Base-by-base conservation (phyloP, 2,329 filamentous ascomycete species). In the Stachybotrys chartarum region DNA sequence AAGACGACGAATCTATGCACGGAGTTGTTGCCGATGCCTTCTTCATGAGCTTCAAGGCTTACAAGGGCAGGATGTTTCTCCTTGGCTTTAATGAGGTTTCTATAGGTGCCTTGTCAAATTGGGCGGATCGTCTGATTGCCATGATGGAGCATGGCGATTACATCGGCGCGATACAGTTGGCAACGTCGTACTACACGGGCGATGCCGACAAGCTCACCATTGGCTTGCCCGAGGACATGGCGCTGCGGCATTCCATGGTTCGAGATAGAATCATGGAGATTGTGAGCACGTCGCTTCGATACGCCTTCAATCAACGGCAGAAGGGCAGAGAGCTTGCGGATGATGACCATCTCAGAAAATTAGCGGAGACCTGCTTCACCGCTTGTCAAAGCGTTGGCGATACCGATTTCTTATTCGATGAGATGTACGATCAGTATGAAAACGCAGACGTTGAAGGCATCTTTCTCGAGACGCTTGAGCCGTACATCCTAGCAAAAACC, bases 81-180 rank as follows among this genome's bases (percentile, higher is more conserved):
- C 78, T 99, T 8, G 92, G 94, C n/a, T 92, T 93, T 73, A 94
- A 93, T 66, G 93, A 97, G 66, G 78, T 97, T 46, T 90, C 91
- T 0, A 90, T 97, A 51, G 94, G 94, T 2, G 89, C 88, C 5
- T 74, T 99, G 39, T 97, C 94, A 0, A 99, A 99, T 63, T 99
- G 94, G 94, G 93, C 94, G 3, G 94, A 99, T 70, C 82, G 94
- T 46, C 77, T 99, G 17, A 85, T 97, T 61, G 92, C 93, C 0
- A 78, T 97, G 62, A 97, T 99, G 90, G 92, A 97, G 68, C 84
- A 91, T 55, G 94, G 94, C n/a, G 91, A 97, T 70, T 96, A 96
- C 66, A 88, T 99, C 60, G 88, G 85, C 12, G 92, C 94, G 1
- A 96, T 99, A 57, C 83, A 87, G 60, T 79, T 99, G 56, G 95